A percentile compares a stretch with the other conserved stretches of the same genome.
These are phyloP conservation scores for Podaxis rugospora DNA, from an alignment of 768 basidiomycete species.

Conservation along the genomic window DNA sequence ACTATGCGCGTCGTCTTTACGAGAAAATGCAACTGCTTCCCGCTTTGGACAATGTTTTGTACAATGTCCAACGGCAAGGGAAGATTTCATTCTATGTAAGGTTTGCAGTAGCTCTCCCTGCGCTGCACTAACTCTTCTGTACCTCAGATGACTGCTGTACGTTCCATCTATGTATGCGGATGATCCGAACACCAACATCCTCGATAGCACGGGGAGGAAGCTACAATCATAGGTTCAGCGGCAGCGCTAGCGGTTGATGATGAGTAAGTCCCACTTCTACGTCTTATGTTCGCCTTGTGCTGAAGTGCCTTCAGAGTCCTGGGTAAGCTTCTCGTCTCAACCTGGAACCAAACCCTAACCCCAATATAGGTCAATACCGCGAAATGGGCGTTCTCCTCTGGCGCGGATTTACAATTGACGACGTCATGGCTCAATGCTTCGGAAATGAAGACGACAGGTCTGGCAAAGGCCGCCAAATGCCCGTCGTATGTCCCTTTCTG, in stretches of 20 bases:
- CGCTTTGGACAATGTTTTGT: conserved; percentile 80
- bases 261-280: conserved; percentile 51
- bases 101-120: background rate
- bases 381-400: conserved; percentile 90
- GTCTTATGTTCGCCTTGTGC: background rate
- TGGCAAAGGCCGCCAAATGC: conserved; percentile 91
- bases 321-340: conserved; percentile 37
- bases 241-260: conserved; percentile 80
- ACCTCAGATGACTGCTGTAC: conserved; percentile 74
- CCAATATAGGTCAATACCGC: conserved; percentile 73
- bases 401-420: conserved; percentile 76
- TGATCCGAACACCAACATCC: conserved; percentile 2
- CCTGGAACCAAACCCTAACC: background rate
- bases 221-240: conserved; percentile 83
- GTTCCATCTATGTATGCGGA: conserved; percentile 24
- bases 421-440: conserved; percentile 91
- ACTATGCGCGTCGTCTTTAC: conserved; percentile 67
- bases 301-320: conserved; percentile 52
- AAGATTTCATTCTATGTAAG: conserved; percentile 86
- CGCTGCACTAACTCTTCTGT: background rate
- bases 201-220: conserved; percentile 82
- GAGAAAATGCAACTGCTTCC: conserved; percentile 79
- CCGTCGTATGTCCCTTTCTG: conserved; percentile 53
- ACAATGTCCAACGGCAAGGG: conserved; percentile 92
- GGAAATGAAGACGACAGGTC: conserved; percentile 77